Base-by-base conservation (phyloP, 2,329 filamentous ascomycete species). In the Sporothrix pseudoabietina region DNA sequence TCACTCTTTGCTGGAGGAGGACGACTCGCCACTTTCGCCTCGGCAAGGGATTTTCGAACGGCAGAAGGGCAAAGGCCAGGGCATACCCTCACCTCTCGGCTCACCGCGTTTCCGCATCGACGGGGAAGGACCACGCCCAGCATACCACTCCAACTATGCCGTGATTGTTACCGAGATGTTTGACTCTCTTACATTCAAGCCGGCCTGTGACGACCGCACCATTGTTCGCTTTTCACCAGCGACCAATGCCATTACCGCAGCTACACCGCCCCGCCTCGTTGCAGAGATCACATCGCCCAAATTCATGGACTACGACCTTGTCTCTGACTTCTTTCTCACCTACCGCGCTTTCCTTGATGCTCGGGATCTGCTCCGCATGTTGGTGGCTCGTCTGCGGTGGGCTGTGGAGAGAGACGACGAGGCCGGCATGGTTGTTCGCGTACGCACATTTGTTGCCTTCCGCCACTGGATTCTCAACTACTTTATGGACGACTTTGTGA, bases 401-500 rank as follows among this genome's bases (percentile, higher is more conserved):
- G 94, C 96, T 0, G 86, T 98, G 68, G 88, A 88, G 66, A 88
- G 93, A 72, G 84, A 88, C 65, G 93, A 97, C 79, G 94, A 98
- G 80, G 90, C 91, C 73, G 96, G 96, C 54, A 92, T 94, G 79
- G 93, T 99, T 71, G 96, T 98, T n/a, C 90, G 95, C 69, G 97
- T 99, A 19, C 89, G 96, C 57, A 97, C 94, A 0, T 99, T 98
- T 83, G 96, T 98, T 35, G 96, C 96, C 8, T 86, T 98, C 61
- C 90, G 96, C 73, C 96, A 99, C 81, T 99, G 96, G 96, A 94
- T 98, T 73, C 83, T 99, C 75, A 99, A 99, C 81, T 99, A 99
- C 81, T 99, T 98, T 77, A 87, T 93, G 72, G 96, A 99, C 79
- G 96, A 99, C 80, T 99, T 97, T 80, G 89, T 97, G 55, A 82